A percentile compares a stretch with the other conserved stretches of the same genome.
These are phyloP conservation scores for Saturnispora galanensis DNA, from an alignment of 805 yeast genomes.

Conservation along the genomic window DNA sequence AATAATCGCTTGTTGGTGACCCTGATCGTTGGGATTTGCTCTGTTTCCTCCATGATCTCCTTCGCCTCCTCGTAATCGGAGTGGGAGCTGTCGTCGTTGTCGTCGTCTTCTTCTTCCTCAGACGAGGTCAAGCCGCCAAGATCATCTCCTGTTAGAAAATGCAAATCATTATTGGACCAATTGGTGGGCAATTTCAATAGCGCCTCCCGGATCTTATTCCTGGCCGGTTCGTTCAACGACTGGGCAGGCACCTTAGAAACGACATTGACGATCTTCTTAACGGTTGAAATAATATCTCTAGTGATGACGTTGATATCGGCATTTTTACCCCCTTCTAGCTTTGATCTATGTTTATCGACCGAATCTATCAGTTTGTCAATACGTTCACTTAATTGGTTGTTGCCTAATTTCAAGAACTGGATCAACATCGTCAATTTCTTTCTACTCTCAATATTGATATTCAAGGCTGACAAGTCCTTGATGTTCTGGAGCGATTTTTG, in stretches of 20 bases:
- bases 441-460: slow-evolving; percentile 51
- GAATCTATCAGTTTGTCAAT: slow-evolving; percentile 40
- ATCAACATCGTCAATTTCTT: slow-evolving; percentile 69
- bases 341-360: slow-evolving; percentile 21
- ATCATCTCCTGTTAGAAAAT: slow-evolving; percentile 8
- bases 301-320: slow-evolving; percentile 14
- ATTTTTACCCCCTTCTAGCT: slow-evolving; percentile 5
- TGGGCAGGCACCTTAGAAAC: slow-evolving; percentile 78
- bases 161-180: slow-evolving; percentile 38
- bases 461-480: slow-evolving; percentile 26
- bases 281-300: slow-evolving; percentile 73
- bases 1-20: slow-evolving; percentile 10
- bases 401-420: slow-evolving; percentile 72
- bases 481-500: slow-evolving; percentile 26
- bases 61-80: slow-evolving; percentile 9
- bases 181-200: slow-evolving; percentile 65
- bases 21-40: slow-evolving; percentile 8
- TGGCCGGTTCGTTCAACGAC: slow-evolving; percentile 67
- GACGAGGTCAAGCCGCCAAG: not conserved
- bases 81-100: slow-evolving; percentile 12
- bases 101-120: slow-evolving; percentile 13
- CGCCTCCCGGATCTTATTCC: slow-evolving; percentile 71
- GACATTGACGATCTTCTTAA: slow-evolving; percentile 76
- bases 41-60: slow-evolving; percentile 13
- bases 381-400: slow-evolving; percentile 59